Evolutionary conservation across 805 yeast species (phyloP).

Genomic region (Lipomyces spencermartinsiae): DNA sequence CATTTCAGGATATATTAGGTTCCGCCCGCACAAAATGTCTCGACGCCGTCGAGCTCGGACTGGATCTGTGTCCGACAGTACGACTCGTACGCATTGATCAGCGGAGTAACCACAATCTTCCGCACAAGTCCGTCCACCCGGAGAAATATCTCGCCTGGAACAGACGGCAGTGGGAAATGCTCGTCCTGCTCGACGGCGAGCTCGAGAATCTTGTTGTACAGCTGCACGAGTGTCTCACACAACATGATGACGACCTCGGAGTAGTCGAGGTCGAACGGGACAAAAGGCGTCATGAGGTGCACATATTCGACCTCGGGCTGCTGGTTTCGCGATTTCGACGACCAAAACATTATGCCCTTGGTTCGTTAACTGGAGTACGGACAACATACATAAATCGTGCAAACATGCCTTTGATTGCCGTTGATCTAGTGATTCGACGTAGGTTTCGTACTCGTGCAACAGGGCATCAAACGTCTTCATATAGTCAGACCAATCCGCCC

Average conservation of each 20-base stretch:
- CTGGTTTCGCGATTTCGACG: slow-evolving; percentile 6
- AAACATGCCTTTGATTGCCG: not conserved
- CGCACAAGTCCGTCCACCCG: not conserved
- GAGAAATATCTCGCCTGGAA: slow-evolving; percentile 3
- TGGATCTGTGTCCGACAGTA: not conserved
- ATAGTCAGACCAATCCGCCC: not conserved
- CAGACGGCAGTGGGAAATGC: not conserved
- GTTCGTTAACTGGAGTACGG: not conserved
- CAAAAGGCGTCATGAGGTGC: slow-evolving; percentile 2
- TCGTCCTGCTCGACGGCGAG: not conserved
- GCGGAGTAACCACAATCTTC: slow-evolving; percentile 13
- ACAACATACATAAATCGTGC: not conserved
- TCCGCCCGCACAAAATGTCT: not conserved
- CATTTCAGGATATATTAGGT: not conserved
- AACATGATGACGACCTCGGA: slow-evolving; percentile 6
- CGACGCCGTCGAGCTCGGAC: not conserved
- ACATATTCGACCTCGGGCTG: not conserved
- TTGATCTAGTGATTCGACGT: slow-evolving; percentile 2
- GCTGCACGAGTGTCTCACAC: slow-evolving; percentile 5
- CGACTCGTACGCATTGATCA: slow-evolving; percentile 8
- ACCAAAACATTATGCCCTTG: not conserved
- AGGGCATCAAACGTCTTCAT: not conserved
- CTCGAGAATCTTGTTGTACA: not conserved
- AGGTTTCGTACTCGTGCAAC: slow-evolving; percentile 14
- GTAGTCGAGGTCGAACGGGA: slow-evolving; percentile 14